Evolutionary conservation across 495 filamentous ascomycete species (phyloP).

Genomic region (Collariella sp.): DNA sequence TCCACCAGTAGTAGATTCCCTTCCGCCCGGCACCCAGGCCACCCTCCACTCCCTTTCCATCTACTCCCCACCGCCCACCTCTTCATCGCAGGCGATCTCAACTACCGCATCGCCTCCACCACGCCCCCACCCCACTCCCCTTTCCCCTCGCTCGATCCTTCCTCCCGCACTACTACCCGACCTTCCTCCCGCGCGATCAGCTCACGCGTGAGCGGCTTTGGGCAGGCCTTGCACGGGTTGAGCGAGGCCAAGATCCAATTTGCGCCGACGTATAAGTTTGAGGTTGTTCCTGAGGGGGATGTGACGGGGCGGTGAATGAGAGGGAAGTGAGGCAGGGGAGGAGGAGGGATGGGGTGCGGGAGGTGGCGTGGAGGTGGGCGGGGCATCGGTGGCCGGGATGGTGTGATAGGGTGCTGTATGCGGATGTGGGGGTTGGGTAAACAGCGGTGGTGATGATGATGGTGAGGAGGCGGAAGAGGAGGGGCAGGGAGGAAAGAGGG

Average conservation of each 20-base stretch:
- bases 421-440: conserved; percentile 48
- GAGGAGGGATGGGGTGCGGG: conserved; percentile 16
- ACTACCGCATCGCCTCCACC: conserved; percentile 71
- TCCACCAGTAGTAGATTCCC: background rate
- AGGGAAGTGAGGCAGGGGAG: conserved; percentile 8
- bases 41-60: conserved; percentile 44
- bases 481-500: background rate
- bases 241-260: conserved; percentile 67
- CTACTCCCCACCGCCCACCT: conserved; percentile 66
- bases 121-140: conserved; percentile 45
- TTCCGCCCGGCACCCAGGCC: conserved; percentile 11
- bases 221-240: conserved; percentile 65
- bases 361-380: conserved; percentile 64
- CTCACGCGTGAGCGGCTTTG: conserved; percentile 55
- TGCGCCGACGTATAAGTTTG: conserved; percentile 84
- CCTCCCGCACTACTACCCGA: conserved; percentile 37
- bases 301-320: conserved; percentile 5
- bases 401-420: conserved; percentile 85
- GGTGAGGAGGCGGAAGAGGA: background rate
- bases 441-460: background rate
- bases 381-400: conserved; percentile 80
- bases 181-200: conserved; percentile 67
- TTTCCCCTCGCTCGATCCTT: conserved; percentile 54
- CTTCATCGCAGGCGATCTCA: conserved; percentile 85
- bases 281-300: conserved; percentile 24